Base-by-base conservation (phyloP, 768 basidiomycete species). In the Xerocomellus dryophilus region DNA sequence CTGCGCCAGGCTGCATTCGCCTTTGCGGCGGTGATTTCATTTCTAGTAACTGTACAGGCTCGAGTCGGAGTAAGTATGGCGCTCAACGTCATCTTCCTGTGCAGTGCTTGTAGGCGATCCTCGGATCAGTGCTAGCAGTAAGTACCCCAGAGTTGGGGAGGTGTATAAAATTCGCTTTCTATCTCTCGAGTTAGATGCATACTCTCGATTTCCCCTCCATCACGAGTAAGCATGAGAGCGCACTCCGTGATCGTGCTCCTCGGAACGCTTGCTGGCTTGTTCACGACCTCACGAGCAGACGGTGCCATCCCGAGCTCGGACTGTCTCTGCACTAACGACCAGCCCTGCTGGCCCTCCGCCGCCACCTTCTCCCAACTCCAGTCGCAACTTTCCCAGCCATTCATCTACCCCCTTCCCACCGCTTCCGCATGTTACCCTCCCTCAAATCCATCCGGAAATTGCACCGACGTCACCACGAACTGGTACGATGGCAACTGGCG, bases 271-370 rank as follows among this genome's bases (percentile, higher is more conserved):
- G 14, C 35, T 1, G 15, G 29, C 20, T 10, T 43, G 7, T 32
- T 27, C 35, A 5, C 5, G 21, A 43, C 25, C 4, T n/a, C 50
- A 25, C 12, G 2, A 20, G 35, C 39, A 9, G 45, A 21, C n/a
- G 36, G 21, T 15, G 11, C 17, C 15, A 11, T 18, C n/a, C 36
- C 23, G 7, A 9, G 11, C 25, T 40, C 44, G 3, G 53, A 47
- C 1, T 77, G 75, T 53, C 69, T 71, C 21, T 79, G 77, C 59
- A 66, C 77, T 6, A 75, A 4, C 9, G 51, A 45, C 7, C 53
- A 77, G 27, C 8, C 65, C 1, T 81, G 78, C 60, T 80, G 78
- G 77, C 79, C 79, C 3, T 66, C 61, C n/a, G 43, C 64, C 0
- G 39, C 64, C 2, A 63, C 67, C 1, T 77, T 78, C 54, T 38